Percentiles rank a stretch among this genome's conserved stretches.
These are phyloP conservation scores for Penicillium sp. DNA, from an alignment of 2,329 filamentous ascomycete genomes.

Conservation along the genomic window DNA sequence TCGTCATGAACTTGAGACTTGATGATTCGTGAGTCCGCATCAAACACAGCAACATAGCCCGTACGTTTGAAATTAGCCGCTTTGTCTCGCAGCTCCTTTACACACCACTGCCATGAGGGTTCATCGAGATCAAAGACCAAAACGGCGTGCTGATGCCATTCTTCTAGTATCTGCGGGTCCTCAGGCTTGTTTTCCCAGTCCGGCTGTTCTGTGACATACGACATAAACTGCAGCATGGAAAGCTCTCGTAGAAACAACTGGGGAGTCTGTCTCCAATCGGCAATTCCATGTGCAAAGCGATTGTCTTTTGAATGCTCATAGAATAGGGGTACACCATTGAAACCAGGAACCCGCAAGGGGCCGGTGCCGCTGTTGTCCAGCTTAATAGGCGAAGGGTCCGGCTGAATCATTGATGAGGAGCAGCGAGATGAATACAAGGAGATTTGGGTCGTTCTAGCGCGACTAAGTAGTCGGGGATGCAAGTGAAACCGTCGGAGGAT, in stretches of 20 bases:
- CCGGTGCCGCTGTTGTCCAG: slow-evolving; percentile 8
- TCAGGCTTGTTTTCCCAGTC: slow-evolving; percentile 7
- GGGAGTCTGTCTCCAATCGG: slow-evolving; percentile 6
- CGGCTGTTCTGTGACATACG: slow-evolving; percentile 8
- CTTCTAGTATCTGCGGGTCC: slow-evolving; percentile 6
- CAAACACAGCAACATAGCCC: slow-evolving; percentile 8
- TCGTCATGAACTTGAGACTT: slow-evolving; percentile 4
- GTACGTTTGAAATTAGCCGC: slow-evolving; percentile 7
- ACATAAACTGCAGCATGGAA: slow-evolving; percentile 8
- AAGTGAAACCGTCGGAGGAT: slow-evolving; percentile 5
- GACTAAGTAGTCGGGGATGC: slow-evolving; percentile 3
- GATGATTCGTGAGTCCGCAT: slow-evolving; percentile 7
- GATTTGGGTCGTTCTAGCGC: not conserved
- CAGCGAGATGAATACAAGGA: slow-evolving; percentile 1
- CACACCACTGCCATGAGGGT: slow-evolving; percentile 11
- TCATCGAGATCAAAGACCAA: slow-evolving; percentile 8
- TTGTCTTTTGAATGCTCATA: slow-evolving; percentile 9
- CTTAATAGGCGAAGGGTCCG: slow-evolving; percentile 1
- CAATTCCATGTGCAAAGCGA: slow-evolving; percentile 11
- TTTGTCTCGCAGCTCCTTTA: slow-evolving; percentile 8
- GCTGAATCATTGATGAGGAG: not conserved
- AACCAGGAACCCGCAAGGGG: slow-evolving; percentile 9
- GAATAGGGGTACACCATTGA: slow-evolving; percentile 4
- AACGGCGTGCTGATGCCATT: slow-evolving; percentile 7
- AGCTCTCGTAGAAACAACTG: slow-evolving; percentile 3